Conservation (phyloP, 2,329 filamentous ascomycete species). For the Zymoseptoria crescenta region DNA sequence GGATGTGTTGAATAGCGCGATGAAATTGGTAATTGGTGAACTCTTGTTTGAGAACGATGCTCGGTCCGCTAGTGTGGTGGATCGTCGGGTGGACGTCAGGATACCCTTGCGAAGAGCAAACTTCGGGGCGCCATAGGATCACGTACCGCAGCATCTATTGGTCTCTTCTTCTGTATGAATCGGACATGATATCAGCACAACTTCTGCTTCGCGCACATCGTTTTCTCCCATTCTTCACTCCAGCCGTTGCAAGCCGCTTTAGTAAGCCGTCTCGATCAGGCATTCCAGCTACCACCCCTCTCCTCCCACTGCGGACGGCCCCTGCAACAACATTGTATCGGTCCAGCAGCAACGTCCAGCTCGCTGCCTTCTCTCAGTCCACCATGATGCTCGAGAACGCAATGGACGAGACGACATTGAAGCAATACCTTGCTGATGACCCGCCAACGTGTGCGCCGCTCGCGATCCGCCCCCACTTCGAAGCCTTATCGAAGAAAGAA, state of each 20-base stretch:
- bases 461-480: slow-evolving; percentile 88
- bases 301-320: background rate
- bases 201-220: background rate
- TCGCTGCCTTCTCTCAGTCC: background rate
- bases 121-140: background rate
- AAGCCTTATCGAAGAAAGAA: slow-evolving; percentile 53
- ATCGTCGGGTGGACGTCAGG: background rate
- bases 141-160: background rate
- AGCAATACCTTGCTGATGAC: slow-evolving; percentile 81
- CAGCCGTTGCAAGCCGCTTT: background rate
- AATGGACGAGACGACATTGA: slow-evolving; percentile 39
- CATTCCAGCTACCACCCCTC: background rate
- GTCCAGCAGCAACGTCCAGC: background rate
- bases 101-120: background rate
- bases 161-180: background rate
- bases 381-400: slow-evolving; percentile 12
- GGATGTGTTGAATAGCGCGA: background rate
- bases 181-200: background rate
- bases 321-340: background rate
- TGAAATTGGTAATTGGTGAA: background rate
- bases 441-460: slow-evolving; percentile 83
- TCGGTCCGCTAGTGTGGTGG: background rate
- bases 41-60: background rate
- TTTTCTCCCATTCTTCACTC: background rate
- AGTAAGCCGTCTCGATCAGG: background rate